phyloP scores from a whole-genome alignment of 169 alveolate genomes.

The Eimeria praecox region DNA sequence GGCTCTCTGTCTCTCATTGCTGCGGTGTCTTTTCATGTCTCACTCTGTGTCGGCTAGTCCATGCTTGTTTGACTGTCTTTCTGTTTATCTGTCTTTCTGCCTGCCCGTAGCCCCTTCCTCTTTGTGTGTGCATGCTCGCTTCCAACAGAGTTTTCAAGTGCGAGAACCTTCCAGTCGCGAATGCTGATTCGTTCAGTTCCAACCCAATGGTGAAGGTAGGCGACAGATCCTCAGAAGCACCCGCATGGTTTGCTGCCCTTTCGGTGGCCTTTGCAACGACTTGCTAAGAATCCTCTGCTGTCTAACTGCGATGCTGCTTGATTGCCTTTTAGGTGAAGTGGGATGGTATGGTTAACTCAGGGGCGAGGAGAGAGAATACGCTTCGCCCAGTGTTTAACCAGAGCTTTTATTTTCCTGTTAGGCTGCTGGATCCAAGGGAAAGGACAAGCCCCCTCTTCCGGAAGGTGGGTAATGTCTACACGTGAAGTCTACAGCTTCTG shows the following conservation, averaged over 20 bases:
- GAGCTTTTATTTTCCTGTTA: conserved; percentile 87
- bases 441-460: conserved; percentile 67
- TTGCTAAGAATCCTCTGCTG: background rate
- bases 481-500: background rate
- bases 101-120: background rate
- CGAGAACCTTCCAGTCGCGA: conserved; percentile 86
- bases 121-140: background rate
- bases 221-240: conserved; percentile 3
- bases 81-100: background rate
- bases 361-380: conserved; percentile 83
- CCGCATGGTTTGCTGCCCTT: background rate
- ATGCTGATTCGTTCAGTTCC: conserved; percentile 84
- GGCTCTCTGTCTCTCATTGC: no score
- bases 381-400: conserved; percentile 88
- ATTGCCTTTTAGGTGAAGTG: conserved; percentile 62
- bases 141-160: conserved; percentile 83
- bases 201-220: conserved; percentile 86
- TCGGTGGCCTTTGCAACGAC: background rate
- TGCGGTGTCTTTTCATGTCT: no score
- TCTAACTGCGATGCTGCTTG: background rate
- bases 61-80: background rate
- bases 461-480: conserved; percentile 67
- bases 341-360: conserved; percentile 77
- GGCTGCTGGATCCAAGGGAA: conserved; percentile 84
- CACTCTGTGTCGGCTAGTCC: background rate